Evolutionary conservation across 768 basidiomycete genomes (phyloP), one percentile per base, ranked within the genome.

Genomic region (Podaxis sp.): DNA sequence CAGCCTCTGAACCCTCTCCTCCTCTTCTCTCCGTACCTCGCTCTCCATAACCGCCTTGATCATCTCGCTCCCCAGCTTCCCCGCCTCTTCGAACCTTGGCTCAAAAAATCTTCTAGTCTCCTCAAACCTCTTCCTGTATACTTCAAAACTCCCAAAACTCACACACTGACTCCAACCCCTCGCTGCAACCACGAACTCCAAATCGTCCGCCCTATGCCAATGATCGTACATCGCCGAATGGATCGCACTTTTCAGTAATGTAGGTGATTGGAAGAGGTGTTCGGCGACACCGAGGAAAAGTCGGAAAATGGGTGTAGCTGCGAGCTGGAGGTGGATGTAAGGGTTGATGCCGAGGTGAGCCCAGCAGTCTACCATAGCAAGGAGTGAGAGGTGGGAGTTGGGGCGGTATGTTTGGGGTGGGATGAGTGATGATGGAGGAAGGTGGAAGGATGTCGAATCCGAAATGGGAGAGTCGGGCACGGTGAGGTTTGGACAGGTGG

Each of bases 311-410:
- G 97, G 97, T 2, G 96, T 99, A 7, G 95, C 96, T 0, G 96
- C 96, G 50, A 98, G 86, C 7, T 89, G 84, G 65, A 98, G 86
- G 76, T 98, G 96, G 37, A 85, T 87, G 71, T 92, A 96, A 0
- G 97, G 97, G 58, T 91, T 85, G 70, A 97, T 95, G 0, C 80
- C 77, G 56, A 98, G 85, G 55, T 85, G 83, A 7, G 93, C 90
- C 97, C 97, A 99, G 69, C 93, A 96, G 75, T 99, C 97, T 19
- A 98, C 97, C 95, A 99, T 98, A 15, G 96, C 95, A 53, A 98
- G 85, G 7, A 99, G 82, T 8, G 93, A 89, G 59, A 98, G 85
- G 72, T 99, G 96, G 0, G 94, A 96, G 72, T 98, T 98, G 7
- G 85, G 84, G 7, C 81, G 76, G 63, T 82, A 80, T 66, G 73